Percentiles rank a stretch among this genome's conserved stretches.
Conservation (phyloP, 495 filamentous ascomycete genomes). For the Penicillium tannophilum region DNA sequence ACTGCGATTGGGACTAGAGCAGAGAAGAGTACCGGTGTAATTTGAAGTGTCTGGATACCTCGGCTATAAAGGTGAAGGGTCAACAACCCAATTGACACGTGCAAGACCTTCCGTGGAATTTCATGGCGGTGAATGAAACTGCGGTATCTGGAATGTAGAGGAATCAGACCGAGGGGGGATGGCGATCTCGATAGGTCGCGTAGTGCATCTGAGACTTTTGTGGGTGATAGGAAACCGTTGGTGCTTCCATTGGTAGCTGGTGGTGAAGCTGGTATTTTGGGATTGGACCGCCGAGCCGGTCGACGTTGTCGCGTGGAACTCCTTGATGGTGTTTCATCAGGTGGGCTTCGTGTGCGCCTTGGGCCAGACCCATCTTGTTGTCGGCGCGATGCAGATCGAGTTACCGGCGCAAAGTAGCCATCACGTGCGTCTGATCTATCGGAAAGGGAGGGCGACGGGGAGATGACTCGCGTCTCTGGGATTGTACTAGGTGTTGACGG, state of each 20-base stretch:
- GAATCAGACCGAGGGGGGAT: constrained; percentile 90
- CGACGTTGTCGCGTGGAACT: constrained; percentile 40
- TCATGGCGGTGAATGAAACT: constrained; percentile 55
- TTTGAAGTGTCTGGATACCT: constrained; percentile 69
- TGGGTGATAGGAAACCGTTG: constrained; percentile 75
- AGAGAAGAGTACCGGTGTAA: constrained; percentile 81
- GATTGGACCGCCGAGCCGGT: constrained; percentile 41
- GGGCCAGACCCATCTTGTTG: constrained; percentile 35
- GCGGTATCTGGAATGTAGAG: constrained; percentile 70
- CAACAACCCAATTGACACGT: constrained; percentile 95
- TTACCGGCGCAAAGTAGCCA: constrained; percentile 62
- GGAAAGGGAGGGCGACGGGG: constrained; percentile 67
- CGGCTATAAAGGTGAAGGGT: constrained; percentile 79
- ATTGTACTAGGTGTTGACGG: constrained; percentile 46
- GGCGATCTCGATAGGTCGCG: constrained; percentile 84
- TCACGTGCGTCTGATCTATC: constrained; percentile 52
- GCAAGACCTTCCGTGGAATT: constrained; percentile 49
- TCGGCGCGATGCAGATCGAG: constrained; percentile 62
- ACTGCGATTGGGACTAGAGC: constrained; percentile 84
- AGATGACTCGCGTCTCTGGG: constrained; percentile 69
- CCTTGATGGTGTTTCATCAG: constrained; percentile 15
- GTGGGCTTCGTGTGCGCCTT: constrained; percentile 30
- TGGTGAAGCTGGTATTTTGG: constrained; percentile 46
- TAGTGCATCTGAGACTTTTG: constrained; percentile 58
- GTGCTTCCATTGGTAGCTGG: constrained; percentile 43